phyloP scores from a whole-genome alignment of 208 protist species.

The Wallacemonas sp. region DNA sequence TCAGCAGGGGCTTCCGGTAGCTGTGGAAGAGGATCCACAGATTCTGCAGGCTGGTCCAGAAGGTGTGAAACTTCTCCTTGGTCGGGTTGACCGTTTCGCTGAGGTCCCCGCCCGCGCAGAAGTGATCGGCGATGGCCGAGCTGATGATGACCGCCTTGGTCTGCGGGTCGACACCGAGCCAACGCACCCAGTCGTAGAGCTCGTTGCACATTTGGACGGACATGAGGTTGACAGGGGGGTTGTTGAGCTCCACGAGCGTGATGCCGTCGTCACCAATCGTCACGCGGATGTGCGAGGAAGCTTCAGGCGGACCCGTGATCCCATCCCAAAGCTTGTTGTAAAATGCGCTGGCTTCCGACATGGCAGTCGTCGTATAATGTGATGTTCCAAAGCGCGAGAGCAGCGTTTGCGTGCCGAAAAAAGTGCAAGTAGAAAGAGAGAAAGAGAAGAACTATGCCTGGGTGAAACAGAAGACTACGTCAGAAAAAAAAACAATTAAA shows the following conservation, averaged over 20 bases:
- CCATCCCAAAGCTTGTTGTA: slow-evolving; percentile 5
- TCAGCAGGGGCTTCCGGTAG: slow-evolving; percentile 44
- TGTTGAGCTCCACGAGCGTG: slow-evolving; percentile 28
- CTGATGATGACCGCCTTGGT: slow-evolving; percentile 43
- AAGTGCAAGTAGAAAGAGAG: not conserved
- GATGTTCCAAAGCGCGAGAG: not conserved
- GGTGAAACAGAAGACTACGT: too few species aligned
- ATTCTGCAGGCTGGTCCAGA: slow-evolving; percentile 53
- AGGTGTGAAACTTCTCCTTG: slow-evolving; percentile 32
- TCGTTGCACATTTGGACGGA: slow-evolving; percentile 33
- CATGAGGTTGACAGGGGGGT: slow-evolving; percentile 40
- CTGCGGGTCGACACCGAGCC: slow-evolving; percentile 36
- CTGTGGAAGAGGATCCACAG: slow-evolving; percentile 46
- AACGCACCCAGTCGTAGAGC: slow-evolving; percentile 45
- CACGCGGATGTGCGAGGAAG: slow-evolving; percentile 31
- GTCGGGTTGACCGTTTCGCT: slow-evolving; percentile 42
- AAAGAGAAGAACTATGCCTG: too few species aligned
- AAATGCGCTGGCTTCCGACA: not conserved
- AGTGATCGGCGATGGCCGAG: slow-evolving; percentile 43
- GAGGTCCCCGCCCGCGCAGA: slow-evolving; percentile 56
- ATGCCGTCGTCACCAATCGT: slow-evolving; percentile 34
- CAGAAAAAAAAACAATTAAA: not conserved
- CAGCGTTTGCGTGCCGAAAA: too few species aligned
- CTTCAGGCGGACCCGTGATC: slow-evolving; percentile 18
- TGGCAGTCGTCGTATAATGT: not conserved